Conservation (phyloP, 768 basidiomycete genomes). For the Tylopilus sp. region DNA sequence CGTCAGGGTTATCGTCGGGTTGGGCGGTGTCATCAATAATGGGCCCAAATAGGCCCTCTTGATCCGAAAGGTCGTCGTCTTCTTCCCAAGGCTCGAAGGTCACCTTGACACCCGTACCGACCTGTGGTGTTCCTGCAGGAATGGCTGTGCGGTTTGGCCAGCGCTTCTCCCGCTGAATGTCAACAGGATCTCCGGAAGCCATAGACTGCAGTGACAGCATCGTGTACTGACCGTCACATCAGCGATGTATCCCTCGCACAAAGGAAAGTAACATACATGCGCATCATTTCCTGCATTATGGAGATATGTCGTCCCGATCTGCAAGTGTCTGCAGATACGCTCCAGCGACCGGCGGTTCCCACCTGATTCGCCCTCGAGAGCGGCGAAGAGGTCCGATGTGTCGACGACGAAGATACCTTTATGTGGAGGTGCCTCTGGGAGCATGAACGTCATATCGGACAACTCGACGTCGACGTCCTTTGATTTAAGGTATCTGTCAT, state of each 20-base stretch:
- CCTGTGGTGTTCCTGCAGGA: slow-evolving; percentile 20
- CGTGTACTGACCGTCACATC: slow-evolving; percentile 53
- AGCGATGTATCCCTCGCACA: neutral
- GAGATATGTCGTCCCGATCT: slow-evolving; percentile 49
- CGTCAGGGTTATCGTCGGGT: slow-evolving; percentile 2
- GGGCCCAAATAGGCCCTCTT: slow-evolving; percentile 37
- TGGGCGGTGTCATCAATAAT: slow-evolving; percentile 14
- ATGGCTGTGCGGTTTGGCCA: slow-evolving; percentile 63
- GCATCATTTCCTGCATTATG: slow-evolving; percentile 92
- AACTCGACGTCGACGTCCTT: slow-evolving; percentile 50
- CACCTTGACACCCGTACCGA: slow-evolving; percentile 43
- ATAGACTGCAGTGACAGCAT: slow-evolving; percentile 62
- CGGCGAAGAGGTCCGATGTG: slow-evolving; percentile 71
- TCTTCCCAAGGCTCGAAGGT: slow-evolving; percentile 59
- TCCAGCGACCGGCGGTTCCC: slow-evolving; percentile 54
- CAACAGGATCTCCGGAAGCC: slow-evolving; percentile 71
- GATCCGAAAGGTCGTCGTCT: slow-evolving; percentile 45
- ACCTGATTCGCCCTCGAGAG: slow-evolving; percentile 59
- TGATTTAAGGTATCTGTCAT: slow-evolving; percentile 50
- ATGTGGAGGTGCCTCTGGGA: slow-evolving; percentile 55
- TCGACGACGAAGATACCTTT: slow-evolving; percentile 65
- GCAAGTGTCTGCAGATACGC: slow-evolving; percentile 60
- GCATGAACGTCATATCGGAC: slow-evolving; percentile 45
- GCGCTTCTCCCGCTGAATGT: slow-evolving; percentile 71
- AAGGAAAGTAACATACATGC: slow-evolving; percentile 44